These are phyloP conservation scores for Neofusicoccum umdonicola DNA, from an alignment of 2,329 filamentous ascomycete genomes.

Conservation along the genomic window DNA sequence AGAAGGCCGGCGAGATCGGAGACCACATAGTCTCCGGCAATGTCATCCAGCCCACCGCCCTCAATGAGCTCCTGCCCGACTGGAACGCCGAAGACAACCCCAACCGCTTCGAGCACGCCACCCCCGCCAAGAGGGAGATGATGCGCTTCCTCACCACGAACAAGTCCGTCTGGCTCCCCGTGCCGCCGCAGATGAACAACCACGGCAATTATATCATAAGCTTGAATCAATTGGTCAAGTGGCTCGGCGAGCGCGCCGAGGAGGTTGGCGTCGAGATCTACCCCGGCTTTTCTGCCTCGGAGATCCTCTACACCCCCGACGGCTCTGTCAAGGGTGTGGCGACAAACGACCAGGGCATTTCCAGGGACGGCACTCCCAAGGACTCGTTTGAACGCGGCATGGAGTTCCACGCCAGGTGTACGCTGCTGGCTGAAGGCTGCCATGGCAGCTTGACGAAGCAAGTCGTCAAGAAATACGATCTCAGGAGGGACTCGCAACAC, in stretches of 20 bases:
- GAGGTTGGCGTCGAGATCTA: conserved; percentile 95
- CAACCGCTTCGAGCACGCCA: conserved; percentile 81
- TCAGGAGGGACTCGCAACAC: conserved; percentile 82
- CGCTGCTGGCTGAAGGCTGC: conserved; percentile 90
- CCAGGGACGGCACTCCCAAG: conserved; percentile 78
- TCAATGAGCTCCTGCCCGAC: conserved; percentile 88
- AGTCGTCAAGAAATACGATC: conserved; percentile 88
- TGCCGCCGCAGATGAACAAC: conserved; percentile 96
- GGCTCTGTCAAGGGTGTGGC: conserved; percentile 91
- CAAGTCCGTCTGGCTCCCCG: conserved; percentile 73
- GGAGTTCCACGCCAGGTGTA: conserved; percentile 94
- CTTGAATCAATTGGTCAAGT: conserved; percentile 90
- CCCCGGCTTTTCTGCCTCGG: conserved; percentile 89
- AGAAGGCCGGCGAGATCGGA: conserved; percentile 93
- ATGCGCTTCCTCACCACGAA: conserved; percentile 94
- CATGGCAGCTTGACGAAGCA: conserved; percentile 95
- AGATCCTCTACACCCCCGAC: conserved; percentile 82
- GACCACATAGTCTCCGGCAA: conserved; percentile 95
- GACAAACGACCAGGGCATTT: conserved; percentile 90
- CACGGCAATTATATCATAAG: conserved; percentile 97
- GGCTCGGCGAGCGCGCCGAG: conserved; percentile 94
- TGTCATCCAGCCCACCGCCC: conserved; percentile 83
- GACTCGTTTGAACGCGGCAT: conserved; percentile 92
- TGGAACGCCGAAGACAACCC: conserved; percentile 90
- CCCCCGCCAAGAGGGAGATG: conserved; percentile 76